Base-by-base conservation (phyloP, 2,329 filamentous ascomycete species). In the Monilinia fructicola region DNA sequence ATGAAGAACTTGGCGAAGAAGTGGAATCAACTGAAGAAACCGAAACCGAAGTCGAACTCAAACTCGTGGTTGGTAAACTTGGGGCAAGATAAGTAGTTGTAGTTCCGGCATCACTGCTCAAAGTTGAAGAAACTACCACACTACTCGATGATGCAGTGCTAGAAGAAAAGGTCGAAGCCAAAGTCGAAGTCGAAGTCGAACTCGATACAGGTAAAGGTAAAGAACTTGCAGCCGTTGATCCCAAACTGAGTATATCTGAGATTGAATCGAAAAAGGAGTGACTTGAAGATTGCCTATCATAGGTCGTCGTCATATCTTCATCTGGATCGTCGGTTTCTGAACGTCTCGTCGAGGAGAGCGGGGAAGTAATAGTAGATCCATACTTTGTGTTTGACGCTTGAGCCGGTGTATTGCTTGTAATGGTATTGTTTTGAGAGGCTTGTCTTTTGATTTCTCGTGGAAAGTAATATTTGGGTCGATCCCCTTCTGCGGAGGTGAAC, bases 371-470 rank as follows among this genome's bases (percentile, higher is more conserved):
- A 62, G 68, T 65, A 4, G 69, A 40, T 48, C 64, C 14, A 28
- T 67, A 66, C 31, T 69, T 54, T 4, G 70, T 64, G 7, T 26
- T 14, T 23, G 54, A 28, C 12, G 71, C 70, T 40, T 63, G 44
- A 21, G 54, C 46, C 23, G 70, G 46, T 21, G 71, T 59, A 18
- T 66, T 62, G 35, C 52, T 70, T 12, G 69, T 71, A 35, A 69
- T 67, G 16, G 72, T 72, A 21, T 70, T 69, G 40, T 75, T 74
- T 2, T 66, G 69, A 69, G 64, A 72, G 64, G 81, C 78, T 67
- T 83, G 78, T 65, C 84, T 81, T 77, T 83, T 86, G 72, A 87
- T 78, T 54, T 85, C 80, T 66, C 82, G 80, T 16, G 85, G 85
- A 69, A 83, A 87, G 75, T 86, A 87, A 73, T 85, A 84, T 73